Base-by-base conservation (phyloP, 1,284 basidiomycete genomes). In the Bjerkandera adusta region DNA sequence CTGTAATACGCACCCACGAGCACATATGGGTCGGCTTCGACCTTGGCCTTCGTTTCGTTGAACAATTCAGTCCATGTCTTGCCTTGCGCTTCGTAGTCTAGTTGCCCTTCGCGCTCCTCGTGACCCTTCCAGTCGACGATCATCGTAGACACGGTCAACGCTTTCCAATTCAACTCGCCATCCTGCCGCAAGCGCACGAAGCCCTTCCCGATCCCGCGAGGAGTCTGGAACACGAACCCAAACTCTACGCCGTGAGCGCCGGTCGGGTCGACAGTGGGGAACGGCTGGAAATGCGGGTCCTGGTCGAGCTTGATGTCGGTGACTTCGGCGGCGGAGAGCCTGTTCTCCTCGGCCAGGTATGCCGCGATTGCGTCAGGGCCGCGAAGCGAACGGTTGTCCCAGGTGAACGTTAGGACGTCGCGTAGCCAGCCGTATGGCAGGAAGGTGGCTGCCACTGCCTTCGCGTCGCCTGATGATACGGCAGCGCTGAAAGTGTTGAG, bases 351-450 rank as follows among this genome's bases (percentile, higher is more conserved):
- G 32, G 38, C 12, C 20, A 80, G 63, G 60, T 79, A 76, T 25
- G 57, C 54, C 0, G 51, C 54, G 52, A 84, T 73, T 42, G 59
- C 58, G 3, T 63, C 42, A 10, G 53, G 47, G 4, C 75, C 72
- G 47, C 71, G 67, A 54, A 83, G 75, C 0, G 81, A 81, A 29
- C 81, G 76, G 50, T 80, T 73, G 55, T 80, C 74, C 79, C 79
- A 84, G 3, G 81, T 79, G 36, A 83, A 66, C 0, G 78, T 68
- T 8, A 83, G 68, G 47, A 81, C 69, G 57, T 85, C 83, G 26
- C 79, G 66, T 72, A 77, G 76, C 60, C 69, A 71, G 1, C 74
- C 71, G 38, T 76, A 66, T 0, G 69, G 65, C 6, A 71, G 60
- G 49, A 80, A 69, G 21, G 75, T 64, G 11, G 55, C 45, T 5